Evolutionary conservation across 371 early-diverging fungal species (phyloP).

Genomic region (Capillidium heterosporum): DNA sequence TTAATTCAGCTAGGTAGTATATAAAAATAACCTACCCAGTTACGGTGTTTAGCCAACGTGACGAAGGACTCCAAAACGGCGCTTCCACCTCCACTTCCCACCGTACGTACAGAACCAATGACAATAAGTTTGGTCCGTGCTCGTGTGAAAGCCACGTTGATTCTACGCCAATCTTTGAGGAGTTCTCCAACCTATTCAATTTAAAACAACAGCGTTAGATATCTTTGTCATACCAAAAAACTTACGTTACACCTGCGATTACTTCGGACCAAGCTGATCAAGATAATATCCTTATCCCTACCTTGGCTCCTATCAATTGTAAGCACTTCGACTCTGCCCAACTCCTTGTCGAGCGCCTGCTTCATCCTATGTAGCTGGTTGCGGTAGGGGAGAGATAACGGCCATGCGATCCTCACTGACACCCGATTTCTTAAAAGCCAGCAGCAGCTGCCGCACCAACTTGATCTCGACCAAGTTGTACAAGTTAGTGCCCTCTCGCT

Average conservation of each 20-base stretch:
- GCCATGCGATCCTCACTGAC: not conserved
- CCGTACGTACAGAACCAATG: conserved; percentile 59
- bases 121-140: conserved; percentile 81
- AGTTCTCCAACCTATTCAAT: conserved; percentile 77
- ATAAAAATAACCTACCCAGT: not conserved
- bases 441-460: conserved; percentile 27
- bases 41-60: not conserved
- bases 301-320: conserved; percentile 91
- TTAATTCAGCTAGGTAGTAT: too few species aligned
- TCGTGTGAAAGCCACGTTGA: conserved; percentile 96
- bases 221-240: too few species aligned
- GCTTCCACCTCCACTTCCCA: conserved; percentile 11
- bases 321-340: conserved; percentile 31
- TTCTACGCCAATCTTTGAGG: conserved; percentile 75
- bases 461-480: conserved; percentile 41
- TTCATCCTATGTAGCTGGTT: not conserved
- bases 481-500: conserved; percentile 39
- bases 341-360: not conserved
- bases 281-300: conserved; percentile 72
- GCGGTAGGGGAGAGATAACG: not conserved
- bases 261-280: conserved; percentile 13
- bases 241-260: not conserved
- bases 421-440: not conserved
- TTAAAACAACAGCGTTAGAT: too few species aligned
- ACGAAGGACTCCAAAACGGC: not conserved